These are phyloP conservation scores for Lactarius quietus DNA, from an alignment of 768 basidiomycete species.

Conservation along the genomic window DNA sequence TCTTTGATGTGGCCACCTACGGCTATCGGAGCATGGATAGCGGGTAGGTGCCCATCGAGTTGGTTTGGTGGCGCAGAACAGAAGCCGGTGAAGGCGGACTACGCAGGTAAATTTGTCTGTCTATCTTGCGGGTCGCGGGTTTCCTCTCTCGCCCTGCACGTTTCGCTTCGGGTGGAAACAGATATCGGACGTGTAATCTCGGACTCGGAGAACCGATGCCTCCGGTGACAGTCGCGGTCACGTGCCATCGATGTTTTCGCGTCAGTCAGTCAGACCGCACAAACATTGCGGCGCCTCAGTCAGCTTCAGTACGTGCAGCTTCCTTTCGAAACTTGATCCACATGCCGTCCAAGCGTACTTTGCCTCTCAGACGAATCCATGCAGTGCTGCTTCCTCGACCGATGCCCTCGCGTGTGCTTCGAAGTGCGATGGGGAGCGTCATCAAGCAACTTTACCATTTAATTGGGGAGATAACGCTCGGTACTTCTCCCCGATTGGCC, in stretches of 20 bases:
- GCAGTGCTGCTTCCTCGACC: not conserved
- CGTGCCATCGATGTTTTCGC: not conserved
- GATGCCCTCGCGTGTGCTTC: not conserved
- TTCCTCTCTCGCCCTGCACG: not conserved
- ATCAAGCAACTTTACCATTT: not conserved
- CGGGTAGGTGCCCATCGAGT: not conserved
- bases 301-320: not conserved
- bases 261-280: no score
- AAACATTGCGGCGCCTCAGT: not conserved
- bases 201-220: not conserved
- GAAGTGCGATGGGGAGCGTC: not conserved
- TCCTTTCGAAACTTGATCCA: conserved; percentile 6
- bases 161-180: not conserved
- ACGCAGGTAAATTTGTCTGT: not conserved
- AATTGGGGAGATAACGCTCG: not conserved
- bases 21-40: not conserved
- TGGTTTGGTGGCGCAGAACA: not conserved
- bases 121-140: not conserved
- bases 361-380: not conserved
- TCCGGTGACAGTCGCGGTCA: not conserved
- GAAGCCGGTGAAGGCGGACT: not conserved
- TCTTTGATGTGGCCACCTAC: not conserved
- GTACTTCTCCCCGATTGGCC: not conserved
- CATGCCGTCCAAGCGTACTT: not conserved
- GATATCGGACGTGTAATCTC: not conserved